These are phyloP conservation scores for Triangularia setosa DNA, from an alignment of 2,329 filamentous ascomycete genomes.

Conservation along the genomic window DNA sequence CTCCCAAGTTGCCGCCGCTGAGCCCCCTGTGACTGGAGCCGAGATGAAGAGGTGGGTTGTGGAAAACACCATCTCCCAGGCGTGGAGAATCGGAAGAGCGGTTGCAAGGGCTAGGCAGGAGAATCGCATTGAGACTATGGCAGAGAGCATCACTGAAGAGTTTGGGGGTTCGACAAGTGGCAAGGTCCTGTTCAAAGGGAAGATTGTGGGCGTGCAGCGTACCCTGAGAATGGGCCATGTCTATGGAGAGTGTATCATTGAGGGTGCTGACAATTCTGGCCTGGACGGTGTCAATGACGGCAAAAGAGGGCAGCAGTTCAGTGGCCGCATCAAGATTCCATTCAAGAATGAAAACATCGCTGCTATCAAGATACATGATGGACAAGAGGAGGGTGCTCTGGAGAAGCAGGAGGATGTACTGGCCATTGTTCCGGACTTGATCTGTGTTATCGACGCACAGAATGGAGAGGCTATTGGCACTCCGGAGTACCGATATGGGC, in stretches of 20 bases:
- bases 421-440: conserved; percentile 54
- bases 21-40: conserved; percentile 45
- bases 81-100: conserved; percentile 58
- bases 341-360: conserved; percentile 74
- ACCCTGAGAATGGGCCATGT: conserved; percentile 53
- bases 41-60: conserved; percentile 50
- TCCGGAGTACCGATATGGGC: conserved; percentile 53
- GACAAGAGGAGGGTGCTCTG: conserved; percentile 24
- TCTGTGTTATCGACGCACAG: conserved; percentile 52
- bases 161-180: conserved; percentile 51
- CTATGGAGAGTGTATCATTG: conserved; percentile 56
- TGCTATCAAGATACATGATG: conserved; percentile 38
- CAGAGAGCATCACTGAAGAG: conserved; percentile 55
- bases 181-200: conserved; percentile 58
- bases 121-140: conserved; percentile 51
- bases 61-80: conserved; percentile 49
- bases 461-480: conserved; percentile 55
- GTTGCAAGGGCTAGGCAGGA: conserved; percentile 48
- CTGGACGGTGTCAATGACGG: neutral
- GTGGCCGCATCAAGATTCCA: conserved; percentile 57
- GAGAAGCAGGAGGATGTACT: conserved; percentile 43
- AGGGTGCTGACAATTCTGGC: conserved; percentile 42
- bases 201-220: conserved; percentile 58
- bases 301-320: conserved; percentile 26
- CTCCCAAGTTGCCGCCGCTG: conserved; percentile 46